phyloP scores from a whole-genome alignment of 371 early-diverging fungal species.

The Zychaea mexicana region DNA sequence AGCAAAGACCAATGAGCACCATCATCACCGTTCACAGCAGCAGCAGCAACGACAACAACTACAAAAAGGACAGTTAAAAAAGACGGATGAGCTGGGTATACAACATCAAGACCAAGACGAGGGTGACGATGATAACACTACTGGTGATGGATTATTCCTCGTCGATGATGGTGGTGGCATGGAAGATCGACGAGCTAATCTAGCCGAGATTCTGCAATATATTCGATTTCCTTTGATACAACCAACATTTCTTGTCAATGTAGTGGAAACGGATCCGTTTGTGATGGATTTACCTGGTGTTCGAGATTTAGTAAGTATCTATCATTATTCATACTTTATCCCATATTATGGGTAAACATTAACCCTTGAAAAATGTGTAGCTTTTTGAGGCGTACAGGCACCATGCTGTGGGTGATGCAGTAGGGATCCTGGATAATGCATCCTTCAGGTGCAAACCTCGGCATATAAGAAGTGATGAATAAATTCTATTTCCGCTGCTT shows the following conservation, averaged over 20 bases:
- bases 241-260: slow-evolving; percentile 47
- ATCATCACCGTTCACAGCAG: not conserved
- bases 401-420: slow-evolving; percentile 30
- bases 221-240: slow-evolving; percentile 61
- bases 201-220: slow-evolving; percentile 40
- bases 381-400: slow-evolving; percentile 60
- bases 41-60: not conserved
- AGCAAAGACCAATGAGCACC: not conserved
- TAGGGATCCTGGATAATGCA: not conserved
- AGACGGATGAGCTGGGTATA: no score
- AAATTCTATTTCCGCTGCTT: no score
- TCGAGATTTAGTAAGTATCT: slow-evolving; percentile 47
- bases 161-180: not conserved
- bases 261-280: slow-evolving; percentile 48
- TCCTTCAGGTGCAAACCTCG: slow-evolving; percentile 31
- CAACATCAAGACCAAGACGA: not conserved
- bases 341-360: not conserved
- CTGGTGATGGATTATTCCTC: not conserved
- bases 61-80: not conserved
- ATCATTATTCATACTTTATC: not conserved
- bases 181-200: slow-evolving; percentile 1
- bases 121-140: not conserved
- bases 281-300: slow-evolving; percentile 55
- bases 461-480: slow-evolving; percentile 4
- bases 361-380: slow-evolving; percentile 15